Percentiles rank a stretch among this genome's conserved stretches.
Evolutionary conservation across 1,284 basidiomycete genomes (phyloP).

Genomic region (Apiotrichum montevideense): DNA sequence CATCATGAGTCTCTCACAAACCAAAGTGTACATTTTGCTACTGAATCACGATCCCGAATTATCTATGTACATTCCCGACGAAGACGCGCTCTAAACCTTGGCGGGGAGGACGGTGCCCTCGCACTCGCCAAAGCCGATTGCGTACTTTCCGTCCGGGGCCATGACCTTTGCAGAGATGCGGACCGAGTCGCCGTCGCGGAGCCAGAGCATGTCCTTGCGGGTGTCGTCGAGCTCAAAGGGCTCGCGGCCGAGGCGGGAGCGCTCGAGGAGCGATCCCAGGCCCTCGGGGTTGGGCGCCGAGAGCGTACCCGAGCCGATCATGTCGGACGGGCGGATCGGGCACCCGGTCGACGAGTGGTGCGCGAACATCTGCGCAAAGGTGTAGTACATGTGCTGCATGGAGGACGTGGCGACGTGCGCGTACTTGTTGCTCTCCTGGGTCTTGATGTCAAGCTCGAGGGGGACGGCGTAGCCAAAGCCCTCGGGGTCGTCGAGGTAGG

Average conservation of each 20-base stretch:
- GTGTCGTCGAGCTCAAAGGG: conserved; percentile 12
- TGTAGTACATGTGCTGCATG: conserved; percentile 17
- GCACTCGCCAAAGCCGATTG: conserved; percentile 16
- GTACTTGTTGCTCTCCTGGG: conserved; percentile 5
- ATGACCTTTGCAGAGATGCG: conserved; percentile 7
- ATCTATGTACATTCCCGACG: not conserved
- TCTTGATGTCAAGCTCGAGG: conserved; percentile 13
- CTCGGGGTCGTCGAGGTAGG: conserved; percentile 19
- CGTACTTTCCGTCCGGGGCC: conserved; percentile 7
- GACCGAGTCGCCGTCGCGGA: conserved; percentile 19
- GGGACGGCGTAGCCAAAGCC: conserved; percentile 14
- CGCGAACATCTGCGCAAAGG: conserved; percentile 24
- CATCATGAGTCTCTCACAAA: too few relatives aligned
- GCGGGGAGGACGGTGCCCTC: conserved; percentile 17
- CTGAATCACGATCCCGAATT: too few relatives aligned
- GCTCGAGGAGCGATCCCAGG: conserved; percentile 23
- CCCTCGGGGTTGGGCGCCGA: conserved; percentile 12
- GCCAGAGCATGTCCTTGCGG: conserved; percentile 19
- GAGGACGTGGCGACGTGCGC: conserved; percentile 4
- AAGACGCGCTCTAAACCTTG: not conserved
- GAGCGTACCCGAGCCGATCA: conserved; percentile 28
- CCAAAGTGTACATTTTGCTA: too few relatives aligned
- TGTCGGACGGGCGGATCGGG: conserved; percentile 22
- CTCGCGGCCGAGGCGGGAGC: conserved; percentile 9
- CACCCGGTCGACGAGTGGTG: conserved; percentile 28